These are phyloP conservation scores for Cymbopogon citratus DNA, from an alignment of 176 grass and related monocot species.

Conservation along the genomic window DNA sequence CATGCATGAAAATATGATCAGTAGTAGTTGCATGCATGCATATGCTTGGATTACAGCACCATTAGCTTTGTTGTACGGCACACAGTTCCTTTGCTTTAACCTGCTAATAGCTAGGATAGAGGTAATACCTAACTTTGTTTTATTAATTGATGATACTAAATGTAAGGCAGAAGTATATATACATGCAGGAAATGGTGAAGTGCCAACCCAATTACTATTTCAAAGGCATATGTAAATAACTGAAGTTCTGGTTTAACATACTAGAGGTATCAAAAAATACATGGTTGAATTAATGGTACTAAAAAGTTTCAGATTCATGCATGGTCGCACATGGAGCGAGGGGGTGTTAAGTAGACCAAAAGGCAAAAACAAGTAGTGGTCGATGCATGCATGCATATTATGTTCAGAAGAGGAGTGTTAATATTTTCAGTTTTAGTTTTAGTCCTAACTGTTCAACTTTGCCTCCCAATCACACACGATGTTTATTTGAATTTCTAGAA, in stretches of 20 bases:
- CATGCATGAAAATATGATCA: background rate
- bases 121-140: background rate
- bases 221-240: background rate
- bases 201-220: background rate
- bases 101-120: background rate
- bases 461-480: background rate
- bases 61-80: background rate
- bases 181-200: conserved; percentile 3
- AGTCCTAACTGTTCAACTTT: background rate
- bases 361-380: background rate
- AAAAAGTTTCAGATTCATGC: background rate
- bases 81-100: background rate
- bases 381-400: background rate
- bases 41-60: background rate
- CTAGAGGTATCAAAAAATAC: background rate
- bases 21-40: background rate
- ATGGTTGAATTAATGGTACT: background rate
- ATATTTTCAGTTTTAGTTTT: background rate
- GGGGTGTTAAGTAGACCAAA: background rate
- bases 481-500: background rate
- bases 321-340: background rate
- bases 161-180: background rate
- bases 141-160: background rate
- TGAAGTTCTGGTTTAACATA: background rate
- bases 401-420: background rate